phyloP scores from a whole-genome alignment of 2,329 filamentous ascomycete genomes.

The Epichloe aotearoae region DNA sequence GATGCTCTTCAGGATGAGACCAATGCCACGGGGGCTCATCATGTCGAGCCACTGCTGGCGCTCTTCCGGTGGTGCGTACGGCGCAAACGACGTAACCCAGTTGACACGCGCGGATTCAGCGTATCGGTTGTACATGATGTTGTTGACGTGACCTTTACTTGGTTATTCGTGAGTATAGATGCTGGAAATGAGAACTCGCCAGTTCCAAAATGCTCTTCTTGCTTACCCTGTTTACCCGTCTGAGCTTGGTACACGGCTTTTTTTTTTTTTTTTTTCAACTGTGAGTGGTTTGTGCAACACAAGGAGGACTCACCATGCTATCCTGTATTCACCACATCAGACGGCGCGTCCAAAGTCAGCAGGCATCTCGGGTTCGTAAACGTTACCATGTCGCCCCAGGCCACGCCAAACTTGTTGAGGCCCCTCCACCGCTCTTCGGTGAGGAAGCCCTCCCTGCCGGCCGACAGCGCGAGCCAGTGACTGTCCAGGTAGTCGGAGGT shows the following conservation, averaged over 20 bases:
- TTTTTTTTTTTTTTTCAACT: too few relatives aligned
- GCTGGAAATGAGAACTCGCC: too few relatives aligned
- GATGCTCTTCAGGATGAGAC: conserved; percentile 69
- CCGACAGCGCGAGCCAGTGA: conserved; percentile 59
- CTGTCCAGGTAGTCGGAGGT: conserved; percentile 12
- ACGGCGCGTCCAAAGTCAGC: too few relatives aligned
- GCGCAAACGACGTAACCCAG: conserved; percentile 60
- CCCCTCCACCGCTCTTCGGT: conserved; percentile 45
- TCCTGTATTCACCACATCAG: conserved; percentile 22
- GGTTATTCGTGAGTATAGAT: not conserved
- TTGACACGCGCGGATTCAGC: conserved; percentile 72
- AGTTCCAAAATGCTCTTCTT: too few relatives aligned
- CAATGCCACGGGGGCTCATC: conserved; percentile 50
- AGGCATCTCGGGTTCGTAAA: too few relatives aligned
- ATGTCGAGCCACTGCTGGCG: conserved; percentile 54
- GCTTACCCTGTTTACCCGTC: not conserved
- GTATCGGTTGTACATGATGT: conserved; percentile 70
- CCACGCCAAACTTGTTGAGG: conserved; percentile 52
- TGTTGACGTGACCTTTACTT: conserved; percentile 57
- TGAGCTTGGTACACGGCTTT: not conserved
- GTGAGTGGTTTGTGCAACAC: not conserved
- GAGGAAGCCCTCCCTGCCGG: conserved; percentile 64
- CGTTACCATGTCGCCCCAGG: conserved; percentile 69
- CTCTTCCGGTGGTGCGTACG: conserved; percentile 47
- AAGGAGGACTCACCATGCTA: conserved; percentile 35